These are phyloP conservation scores for Arthromyces matolae DNA, from an alignment of 768 basidiomycete genomes.

Conservation along the genomic window DNA sequence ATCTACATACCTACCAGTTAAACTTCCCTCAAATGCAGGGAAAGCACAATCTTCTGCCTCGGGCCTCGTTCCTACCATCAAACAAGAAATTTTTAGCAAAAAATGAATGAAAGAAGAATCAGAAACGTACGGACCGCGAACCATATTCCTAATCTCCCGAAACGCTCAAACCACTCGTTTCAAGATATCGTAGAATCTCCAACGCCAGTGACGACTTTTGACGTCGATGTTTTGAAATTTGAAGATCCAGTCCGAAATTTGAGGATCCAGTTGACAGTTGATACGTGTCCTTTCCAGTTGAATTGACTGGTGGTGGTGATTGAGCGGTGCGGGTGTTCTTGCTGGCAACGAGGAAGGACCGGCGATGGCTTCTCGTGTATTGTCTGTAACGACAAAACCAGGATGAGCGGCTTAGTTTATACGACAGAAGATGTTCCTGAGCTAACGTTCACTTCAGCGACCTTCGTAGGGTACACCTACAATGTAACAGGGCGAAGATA, in stretches of 20 bases:
- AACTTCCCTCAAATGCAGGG: slow-evolving; percentile 50
- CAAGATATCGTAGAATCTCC: slow-evolving; percentile 50
- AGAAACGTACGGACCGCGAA: slow-evolving; percentile 48
- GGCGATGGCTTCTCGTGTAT: too few relatives aligned
- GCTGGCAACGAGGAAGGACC: too few relatives aligned
- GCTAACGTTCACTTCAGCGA: slow-evolving; percentile 13
- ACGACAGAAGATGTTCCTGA: not conserved
- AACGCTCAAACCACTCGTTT: slow-evolving; percentile 55
- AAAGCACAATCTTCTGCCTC: slow-evolving; percentile 47
- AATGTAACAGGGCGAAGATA: slow-evolving; percentile 16
- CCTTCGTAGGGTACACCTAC: slow-evolving; percentile 17
- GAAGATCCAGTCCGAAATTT: too few relatives aligned
- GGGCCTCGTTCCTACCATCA: slow-evolving; percentile 48
- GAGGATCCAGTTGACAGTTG: slow-evolving; percentile 26
- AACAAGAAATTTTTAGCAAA: not conserved
- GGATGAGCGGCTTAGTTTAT: not conserved
- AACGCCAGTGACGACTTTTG: slow-evolving; percentile 43
- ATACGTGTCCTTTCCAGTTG: slow-evolving; percentile 37
- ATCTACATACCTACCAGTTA: slow-evolving; percentile 40
- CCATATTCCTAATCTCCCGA: slow-evolving; percentile 54
- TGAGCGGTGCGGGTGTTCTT: too few relatives aligned
- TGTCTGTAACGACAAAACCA: too few relatives aligned
- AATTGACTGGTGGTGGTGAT: slow-evolving; percentile 7
- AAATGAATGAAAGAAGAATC: too few relatives aligned
- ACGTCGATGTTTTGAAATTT: slow-evolving; percentile 39